A percentile compares a stretch with the other conserved stretches of the same genome.
Evolutionary conservation across 805 yeast species (phyloP).

Genomic region (Schwanniomyces polymorphus): DNA sequence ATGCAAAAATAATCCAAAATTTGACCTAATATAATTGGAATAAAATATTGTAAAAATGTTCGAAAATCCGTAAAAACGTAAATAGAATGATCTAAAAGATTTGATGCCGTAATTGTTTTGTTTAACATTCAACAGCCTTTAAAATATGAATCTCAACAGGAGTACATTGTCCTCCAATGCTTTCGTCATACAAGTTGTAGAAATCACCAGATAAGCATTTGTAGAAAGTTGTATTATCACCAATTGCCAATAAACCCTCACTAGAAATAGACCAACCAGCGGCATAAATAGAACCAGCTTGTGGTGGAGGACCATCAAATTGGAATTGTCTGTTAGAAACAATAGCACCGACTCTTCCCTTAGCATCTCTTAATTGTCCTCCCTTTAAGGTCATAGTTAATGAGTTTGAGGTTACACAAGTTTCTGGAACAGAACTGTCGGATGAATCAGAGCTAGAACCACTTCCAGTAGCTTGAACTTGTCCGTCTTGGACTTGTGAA

Average conservation of each 20-base stretch:
- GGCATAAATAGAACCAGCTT: slow-evolving; percentile 68
- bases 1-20: background rate
- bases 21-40: background rate
- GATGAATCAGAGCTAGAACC: slow-evolving; percentile 6
- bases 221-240: slow-evolving; percentile 61
- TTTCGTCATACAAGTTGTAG: slow-evolving; percentile 74
- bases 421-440: slow-evolving; percentile 20
- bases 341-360: slow-evolving; percentile 74
- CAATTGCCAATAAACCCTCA: slow-evolving; percentile 63
- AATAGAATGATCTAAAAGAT: background rate
- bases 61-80: background rate
- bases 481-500: slow-evolving; percentile 36
- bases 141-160: slow-evolving; percentile 17
- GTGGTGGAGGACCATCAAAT: slow-evolving; percentile 79
- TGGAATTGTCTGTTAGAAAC: slow-evolving; percentile 81
- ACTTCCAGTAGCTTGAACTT: slow-evolving; percentile 5
- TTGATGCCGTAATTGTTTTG: background rate
- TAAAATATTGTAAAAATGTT: background rate
- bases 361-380: slow-evolving; percentile 54
- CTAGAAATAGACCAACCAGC: slow-evolving; percentile 54
- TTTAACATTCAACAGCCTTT: slow-evolving; percentile 15
- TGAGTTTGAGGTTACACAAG: slow-evolving; percentile 50
- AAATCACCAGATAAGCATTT: slow-evolving; percentile 75
- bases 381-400: slow-evolving; percentile 55
- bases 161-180: slow-evolving; percentile 46